Evolutionary conservation across 139 green algal genomes (phyloP).

Genomic region (Spirogloea muscicola): DNA sequence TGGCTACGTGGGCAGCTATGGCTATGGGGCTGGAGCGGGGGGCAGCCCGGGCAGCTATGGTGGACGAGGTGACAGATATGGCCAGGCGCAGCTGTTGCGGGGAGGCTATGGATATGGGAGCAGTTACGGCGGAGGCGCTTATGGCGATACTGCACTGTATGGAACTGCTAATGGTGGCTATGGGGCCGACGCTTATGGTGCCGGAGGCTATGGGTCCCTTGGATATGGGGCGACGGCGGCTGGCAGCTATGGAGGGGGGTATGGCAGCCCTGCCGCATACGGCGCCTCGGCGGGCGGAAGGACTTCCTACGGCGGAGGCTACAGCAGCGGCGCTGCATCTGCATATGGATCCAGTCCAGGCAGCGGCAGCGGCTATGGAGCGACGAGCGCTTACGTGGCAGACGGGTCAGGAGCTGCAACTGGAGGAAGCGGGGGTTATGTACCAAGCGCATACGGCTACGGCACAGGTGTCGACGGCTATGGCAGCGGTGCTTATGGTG

Average conservation of each 20-base stretch:
- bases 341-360: not conserved
- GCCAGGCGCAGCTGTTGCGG: no score
- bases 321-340: not conserved
- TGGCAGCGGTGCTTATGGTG: no score
- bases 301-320: not conserved
- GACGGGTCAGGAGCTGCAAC: not conserved
- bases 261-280: not conserved
- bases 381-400: not conserved
- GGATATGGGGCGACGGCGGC: not conserved
- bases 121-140: not conserved
- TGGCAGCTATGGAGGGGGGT: slow-evolving; percentile 2
- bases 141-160: not conserved
- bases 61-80: not conserved
- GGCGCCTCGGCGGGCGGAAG: not conserved
- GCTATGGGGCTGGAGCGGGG: slow-evolving; percentile 3
- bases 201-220: not conserved
- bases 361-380: not conserved
- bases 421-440: no score
- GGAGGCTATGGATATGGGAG: slow-evolving; percentile 18
- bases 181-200: slow-evolving; percentile 1
- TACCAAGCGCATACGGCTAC: not conserved
- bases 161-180: slow-evolving; percentile 1
- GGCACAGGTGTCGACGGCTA: no score
- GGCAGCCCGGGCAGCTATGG: slow-evolving; percentile 12
- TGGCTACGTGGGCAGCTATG: not conserved